A percentile compares a stretch with the other conserved stretches of the same genome.
Evolutionary conservation across 2,329 filamentous ascomycete genomes (phyloP).

Genomic region (Aspergillus flavus): DNA sequence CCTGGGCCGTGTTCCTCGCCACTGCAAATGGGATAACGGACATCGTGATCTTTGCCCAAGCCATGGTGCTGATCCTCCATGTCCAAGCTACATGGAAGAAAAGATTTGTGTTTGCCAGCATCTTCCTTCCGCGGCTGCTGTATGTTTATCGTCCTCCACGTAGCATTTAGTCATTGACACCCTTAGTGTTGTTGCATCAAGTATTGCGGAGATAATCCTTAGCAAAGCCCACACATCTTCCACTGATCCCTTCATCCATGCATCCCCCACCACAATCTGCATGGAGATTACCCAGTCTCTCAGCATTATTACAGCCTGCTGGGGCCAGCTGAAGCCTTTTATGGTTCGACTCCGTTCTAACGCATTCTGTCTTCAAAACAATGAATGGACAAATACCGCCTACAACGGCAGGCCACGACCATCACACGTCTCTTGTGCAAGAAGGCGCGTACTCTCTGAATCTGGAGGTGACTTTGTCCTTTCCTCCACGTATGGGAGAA

Average conservation of each 20-base stretch:
- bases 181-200: slow-evolving; percentile 19
- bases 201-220: slow-evolving; percentile 16
- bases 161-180: neutral
- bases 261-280: slow-evolving; percentile 21
- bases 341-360: slow-evolving; percentile 23
- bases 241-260: slow-evolving; percentile 18
- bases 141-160: slow-evolving; percentile 11
- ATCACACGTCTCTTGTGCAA: neutral
- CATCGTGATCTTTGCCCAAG: slow-evolving; percentile 24
- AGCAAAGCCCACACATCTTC: slow-evolving; percentile 9
- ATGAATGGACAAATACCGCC: neutral
- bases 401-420: neutral
- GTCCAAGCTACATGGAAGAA: slow-evolving; percentile 23
- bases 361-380: slow-evolving; percentile 17
- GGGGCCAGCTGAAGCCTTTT: slow-evolving; percentile 27
- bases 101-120: slow-evolving; percentile 22
- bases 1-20: slow-evolving; percentile 21
- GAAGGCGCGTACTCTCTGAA: neutral
- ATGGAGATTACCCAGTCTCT: slow-evolving; percentile 22
- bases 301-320: slow-evolving; percentile 29
- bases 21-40: slow-evolving; percentile 25
- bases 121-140: slow-evolving; percentile 25
- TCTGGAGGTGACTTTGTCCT: neutral
- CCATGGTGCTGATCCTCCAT: slow-evolving; percentile 22
- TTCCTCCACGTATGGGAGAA: neutral